Evolutionary conservation across 2,329 filamentous ascomycete species (phyloP), one percentile per base, ranked within the genome.

Genomic region (Keithomyces neogunnii): DNA sequence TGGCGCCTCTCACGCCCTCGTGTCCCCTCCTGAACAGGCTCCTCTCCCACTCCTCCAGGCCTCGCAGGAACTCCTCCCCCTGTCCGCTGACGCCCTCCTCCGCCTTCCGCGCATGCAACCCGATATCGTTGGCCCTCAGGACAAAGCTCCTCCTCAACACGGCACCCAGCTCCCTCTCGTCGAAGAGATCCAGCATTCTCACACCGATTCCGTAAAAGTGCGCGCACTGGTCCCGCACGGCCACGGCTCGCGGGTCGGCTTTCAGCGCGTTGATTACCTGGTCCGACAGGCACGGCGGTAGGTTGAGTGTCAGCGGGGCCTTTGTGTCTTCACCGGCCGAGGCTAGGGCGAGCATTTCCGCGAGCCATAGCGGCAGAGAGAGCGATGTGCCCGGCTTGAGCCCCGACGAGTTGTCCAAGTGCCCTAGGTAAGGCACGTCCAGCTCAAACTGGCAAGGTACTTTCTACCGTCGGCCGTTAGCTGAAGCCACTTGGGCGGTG

Each of bases 361-460:
- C 90, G 10, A 99, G 83, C 93, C 93, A 99, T 58, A 97, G 78
- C 2, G 93, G 93, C 1, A 97, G 82, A 55, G 86, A 81, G 45
- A 97, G 77, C 43, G 85, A 83, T 1, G 89, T 92, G 54, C 88
- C 88, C 50, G 84, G 71, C 67, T 92, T 93, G 61, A 97, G 84
- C 65, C 87, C 70, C 33, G 77, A 71, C 63, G 89, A 92, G 62
- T 90, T 90, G 70, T 95, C 90, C 53, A 99, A 78, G 66, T 95
- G 89, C 59, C 91, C 91, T 45, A 97, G 81, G 51, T 88, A 84
- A 26, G 90, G 86, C 33, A 96, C 85, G 53, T 92, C 87, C 63
- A 96, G 81, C 64, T 96, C 88, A 71, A 97, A 96, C 48, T 88
- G 95, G 73, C 91, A 96, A 40, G 93, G 92, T 33, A 96, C 82